Percentiles rank a stretch among this genome's conserved stretches.
phyloP scores from a whole-genome alignment of 257 asterid genomes.

The Cruciata laevipes region DNA sequence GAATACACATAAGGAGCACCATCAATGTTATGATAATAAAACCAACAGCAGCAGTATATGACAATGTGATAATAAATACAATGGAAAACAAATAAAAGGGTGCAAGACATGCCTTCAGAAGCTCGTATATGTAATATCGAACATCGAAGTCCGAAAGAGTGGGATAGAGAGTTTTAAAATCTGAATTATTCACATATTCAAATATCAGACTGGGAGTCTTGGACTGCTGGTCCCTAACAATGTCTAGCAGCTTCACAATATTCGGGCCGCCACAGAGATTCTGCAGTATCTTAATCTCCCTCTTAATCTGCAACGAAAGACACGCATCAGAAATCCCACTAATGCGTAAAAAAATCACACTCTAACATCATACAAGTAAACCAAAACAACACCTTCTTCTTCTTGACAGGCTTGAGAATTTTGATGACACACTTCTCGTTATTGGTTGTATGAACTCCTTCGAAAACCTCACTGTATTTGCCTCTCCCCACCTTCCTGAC shows the following conservation, averaged over 20 bases:
- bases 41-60: background rate
- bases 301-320: constrained; percentile 59
- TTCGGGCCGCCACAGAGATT: constrained; percentile 91
- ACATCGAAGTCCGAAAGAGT: constrained; percentile 78
- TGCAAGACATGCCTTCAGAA: constrained; percentile 47
- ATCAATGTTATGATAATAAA: background rate
- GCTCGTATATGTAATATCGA: constrained; percentile 79
- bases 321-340: constrained; percentile 14
- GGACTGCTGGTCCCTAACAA: constrained; percentile 88
- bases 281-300: constrained; percentile 91
- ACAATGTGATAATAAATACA: background rate
- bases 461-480: constrained; percentile 91
- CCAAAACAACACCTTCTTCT: constrained; percentile 56
- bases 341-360: background rate
- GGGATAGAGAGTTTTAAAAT: constrained; percentile 83
- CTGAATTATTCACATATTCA: constrained; percentile 84
- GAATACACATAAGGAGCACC: no score
- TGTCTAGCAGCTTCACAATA: constrained; percentile 87
- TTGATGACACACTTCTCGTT: constrained; percentile 82
- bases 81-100: background rate
- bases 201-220: constrained; percentile 92
- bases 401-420: constrained; percentile 93
- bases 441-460: constrained; percentile 69
- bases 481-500: constrained; percentile 96
- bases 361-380: background rate